Base-by-base conservation (phyloP, 169 alveolate genomes). In the Eimeria necatrix region DNA sequence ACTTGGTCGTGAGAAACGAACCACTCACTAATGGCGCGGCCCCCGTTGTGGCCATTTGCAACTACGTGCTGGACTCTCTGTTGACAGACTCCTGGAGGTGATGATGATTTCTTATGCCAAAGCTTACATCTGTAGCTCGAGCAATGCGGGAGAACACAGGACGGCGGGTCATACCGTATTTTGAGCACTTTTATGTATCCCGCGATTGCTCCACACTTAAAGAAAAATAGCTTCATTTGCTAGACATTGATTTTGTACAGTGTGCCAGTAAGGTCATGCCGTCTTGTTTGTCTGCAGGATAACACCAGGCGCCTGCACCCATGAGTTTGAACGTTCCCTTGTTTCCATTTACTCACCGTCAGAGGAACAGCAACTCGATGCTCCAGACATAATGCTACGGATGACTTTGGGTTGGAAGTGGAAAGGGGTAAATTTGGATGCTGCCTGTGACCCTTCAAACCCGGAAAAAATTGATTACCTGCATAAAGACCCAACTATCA, bases 381-480 rank as follows among this genome's bases (percentile, higher is more conserved):
- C 97, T 98, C 95, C 99, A 96, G 95, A 97, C 84, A 91, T 96
- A 95, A 96, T 98, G 98, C 93, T 98, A 97, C 94, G 98, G 96
- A 96, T 98, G 98, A 93, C 98, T 95, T 97, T 98, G 95, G 89
- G 98, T 95, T 96, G 98, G 99, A 91, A 97, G 94, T 91, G 95
- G 95, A 46, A 59, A 46, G 87, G 87, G 26, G 93, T 61, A 46
- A 49, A 74, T 64, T 59, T 73, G 51, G 81, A 60, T n/a, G 88
- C 18, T 60, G 95, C 88, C 4, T 73, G 87, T 20, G 86, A 51
- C 12, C 51, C 83, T 64, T 41, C 83, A 3, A n/a, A 51, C 52
- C 52, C 80, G 12, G 83, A 68, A n/a, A 60, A 86, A 22, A 86
- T 64, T 32, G 76, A 8, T 49, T 60, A 86, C 84, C 96, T 71